Evolutionary conservation across 2,329 filamentous ascomycete genomes (phyloP), one percentile per base, ranked within the genome.

Genomic region (Ophiostoma pallidulum): DNA sequence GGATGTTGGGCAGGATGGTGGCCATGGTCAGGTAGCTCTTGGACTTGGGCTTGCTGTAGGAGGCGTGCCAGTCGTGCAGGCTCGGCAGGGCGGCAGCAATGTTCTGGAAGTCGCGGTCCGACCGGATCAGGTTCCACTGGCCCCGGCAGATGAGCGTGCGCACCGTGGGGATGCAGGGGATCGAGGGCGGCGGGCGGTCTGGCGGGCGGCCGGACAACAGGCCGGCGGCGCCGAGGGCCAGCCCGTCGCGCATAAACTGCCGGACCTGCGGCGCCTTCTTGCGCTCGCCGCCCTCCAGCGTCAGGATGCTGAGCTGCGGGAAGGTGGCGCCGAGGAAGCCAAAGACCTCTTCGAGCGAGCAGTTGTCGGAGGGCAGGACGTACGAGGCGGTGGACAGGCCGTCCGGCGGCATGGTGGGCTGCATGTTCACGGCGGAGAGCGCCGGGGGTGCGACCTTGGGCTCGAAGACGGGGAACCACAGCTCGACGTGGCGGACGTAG

Each of bases 401-500:
- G 50, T 77, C 73, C 35, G 69, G 68, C 2, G 72, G 74, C n/a
- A 77, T 69, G 0, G 69, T 74, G 8, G 74, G 74, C 9, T 76
- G 62, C 2, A 68, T 63, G 43, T 71, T 64, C 1, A 66, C 67
- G 35, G 68, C 67, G 14, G 69, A 67, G 18, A 68, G 54, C 4
- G 67, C 64, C 35, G 66, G 57, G 5, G 71, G 64, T 9, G 68
- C 64, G 49, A 70, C 68, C 48, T 72, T 74, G 18, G 75, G 77
- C 54, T 81, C 74, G 56, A 84, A 88, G 35, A 87, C 82, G 3
- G 84, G 84, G 52, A 88, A 84, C 82, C 84, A 88, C 36, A 87
- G 72, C 63, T 88, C 84, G 50, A 87, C 74, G 58, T 88, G 84
- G 54, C 79, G 80, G 51, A 88, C 78, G 55, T 86, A 78, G 8